These are phyloP conservation scores for Macrolepiota dolichaula DNA, from an alignment of 768 basidiomycete genomes.

Conservation along the genomic window DNA sequence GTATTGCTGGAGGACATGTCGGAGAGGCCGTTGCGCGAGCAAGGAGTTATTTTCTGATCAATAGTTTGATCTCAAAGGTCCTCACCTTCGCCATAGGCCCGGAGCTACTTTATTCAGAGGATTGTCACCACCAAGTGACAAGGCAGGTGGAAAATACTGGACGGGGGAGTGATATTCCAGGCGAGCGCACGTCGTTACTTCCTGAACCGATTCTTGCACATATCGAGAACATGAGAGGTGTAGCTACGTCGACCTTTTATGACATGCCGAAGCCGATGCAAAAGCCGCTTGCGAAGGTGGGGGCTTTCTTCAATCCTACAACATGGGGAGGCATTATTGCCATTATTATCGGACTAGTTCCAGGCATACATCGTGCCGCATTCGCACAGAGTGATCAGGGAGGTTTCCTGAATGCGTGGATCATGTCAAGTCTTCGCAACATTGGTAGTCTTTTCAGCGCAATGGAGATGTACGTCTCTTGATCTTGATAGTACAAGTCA, in stretches of 20 bases:
- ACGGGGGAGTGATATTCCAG: not conserved
- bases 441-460: conserved; percentile 10
- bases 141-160: not conserved
- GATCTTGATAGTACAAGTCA: not conserved
- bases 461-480: conserved; percentile 4
- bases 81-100: conserved; percentile 9
- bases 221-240: not conserved
- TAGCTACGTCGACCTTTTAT: not conserved
- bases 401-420: conserved; percentile 10
- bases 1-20: conserved; percentile 2
- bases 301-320: conserved; percentile 2
- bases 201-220: not conserved
- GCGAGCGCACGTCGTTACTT: not conserved
- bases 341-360: not conserved
- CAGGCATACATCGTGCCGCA: conserved; percentile 1
- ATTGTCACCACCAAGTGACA: not conserved
- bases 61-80: conserved; percentile 13
- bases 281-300: not conserved
- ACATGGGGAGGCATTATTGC: conserved; percentile 12
- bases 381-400: conserved; percentile 8
- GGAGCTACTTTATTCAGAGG: not conserved
- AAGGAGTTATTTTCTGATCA: conserved; percentile 12
- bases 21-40: conserved; percentile 8
- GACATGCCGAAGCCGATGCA: not conserved
- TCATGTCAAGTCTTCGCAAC: conserved; percentile 10